Base-by-base conservation (phyloP, 2,329 filamentous ascomycete genomes). In the Ceratocystis ficicola region DNA sequence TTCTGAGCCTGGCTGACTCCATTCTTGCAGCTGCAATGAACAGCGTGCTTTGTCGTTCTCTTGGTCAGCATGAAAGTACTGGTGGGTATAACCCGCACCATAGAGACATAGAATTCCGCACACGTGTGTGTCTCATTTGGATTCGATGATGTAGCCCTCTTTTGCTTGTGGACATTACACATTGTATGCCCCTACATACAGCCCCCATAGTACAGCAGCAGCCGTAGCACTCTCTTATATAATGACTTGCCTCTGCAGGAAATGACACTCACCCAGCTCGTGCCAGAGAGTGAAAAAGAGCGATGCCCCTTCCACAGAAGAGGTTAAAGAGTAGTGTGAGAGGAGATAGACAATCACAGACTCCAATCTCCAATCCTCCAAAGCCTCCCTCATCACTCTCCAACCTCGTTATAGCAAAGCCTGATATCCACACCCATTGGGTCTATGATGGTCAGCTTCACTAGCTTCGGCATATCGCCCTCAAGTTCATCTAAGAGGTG, bases 391-490 rank as follows among this genome's bases (percentile, higher is more conserved):
- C 36, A 41, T 15, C 10, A 41, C 36, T 15, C 36, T 15, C 10
- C 36, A 41, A 15, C 36, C 36, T 41, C 12, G 36, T 4, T 15
- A 15, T 41, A 41, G 10, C 36, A 41, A 41, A 15, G 36, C 12
- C 36, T 3, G 10, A 36, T 15, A 5, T 15, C 8, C 12, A 41
- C 36, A 41, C 10, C 2, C 12, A 12, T 41, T 2, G 10, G 10
- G 3, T 41, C 20, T 20, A 10, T 17, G 30, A 20, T 36, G 32
- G 12, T 20, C 7, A n/a, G 5, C 55, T 59, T 36, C 3, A n/a
- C n/a, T 59, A 36, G 55, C 55, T 59, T 59, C 55, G 55, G 55
- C 32, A 59, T 59, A 32, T 36, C 17, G 55, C 22, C 28, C 32
- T 10, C 3, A 32, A 8, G 36, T 32, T 15, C 20, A 25, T 6